A percentile compares a stretch with the other conserved stretches of the same genome.
phyloP scores from a whole-genome alignment of 2,329 filamentous ascomycete genomes.

The Pseudogymnoascus sp. region DNA sequence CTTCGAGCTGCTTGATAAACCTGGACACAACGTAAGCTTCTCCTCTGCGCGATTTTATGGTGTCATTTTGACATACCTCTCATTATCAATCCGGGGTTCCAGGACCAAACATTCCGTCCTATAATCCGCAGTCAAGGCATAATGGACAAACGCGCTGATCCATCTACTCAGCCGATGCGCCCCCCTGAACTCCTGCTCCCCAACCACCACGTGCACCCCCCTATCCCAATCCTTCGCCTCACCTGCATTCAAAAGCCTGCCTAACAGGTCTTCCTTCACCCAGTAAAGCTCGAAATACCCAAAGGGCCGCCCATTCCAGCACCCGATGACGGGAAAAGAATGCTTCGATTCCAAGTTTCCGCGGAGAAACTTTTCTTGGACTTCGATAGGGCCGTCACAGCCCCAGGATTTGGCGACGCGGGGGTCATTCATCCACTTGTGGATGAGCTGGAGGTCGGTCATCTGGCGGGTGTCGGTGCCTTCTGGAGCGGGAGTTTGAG shows the following conservation, averaged over 20 bases:
- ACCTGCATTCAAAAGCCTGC: slow-evolving; percentile 54
- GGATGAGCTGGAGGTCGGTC: slow-evolving; percentile 60
- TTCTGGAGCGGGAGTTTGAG: slow-evolving; percentile 37
- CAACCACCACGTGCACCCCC: slow-evolving; percentile 80
- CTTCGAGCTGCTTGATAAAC: slow-evolving; percentile 59
- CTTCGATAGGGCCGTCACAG: slow-evolving; percentile 44
- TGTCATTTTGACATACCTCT: slow-evolving; percentile 53
- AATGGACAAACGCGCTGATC: slow-evolving; percentile 82
- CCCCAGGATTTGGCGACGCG: slow-evolving; percentile 86
- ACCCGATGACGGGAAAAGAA: slow-evolving; percentile 83
- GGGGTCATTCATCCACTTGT: slow-evolving; percentile 82
- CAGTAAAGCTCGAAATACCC: slow-evolving; percentile 98
- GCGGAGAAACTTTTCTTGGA: slow-evolving; percentile 61
- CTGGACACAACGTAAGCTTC: slow-evolving; percentile 41
- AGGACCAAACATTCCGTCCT: slow-evolving; percentile 76
- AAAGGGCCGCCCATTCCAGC: slow-evolving; percentile 92
- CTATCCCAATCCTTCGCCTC: slow-evolving; percentile 73
- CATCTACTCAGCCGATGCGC: slow-evolving; percentile 68
- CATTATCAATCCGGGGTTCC: slow-evolving; percentile 87
- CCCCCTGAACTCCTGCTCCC: slow-evolving; percentile 85
- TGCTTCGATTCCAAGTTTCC: slow-evolving; percentile 58
- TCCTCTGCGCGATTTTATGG: background rate
- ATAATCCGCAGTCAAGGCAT: slow-evolving; percentile 67
- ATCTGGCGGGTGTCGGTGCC: slow-evolving; percentile 21
- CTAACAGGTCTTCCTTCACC: slow-evolving; percentile 85